Base-by-base conservation (phyloP, 2,329 filamentous ascomycete species). In the Trichoderma atroviride region DNA sequence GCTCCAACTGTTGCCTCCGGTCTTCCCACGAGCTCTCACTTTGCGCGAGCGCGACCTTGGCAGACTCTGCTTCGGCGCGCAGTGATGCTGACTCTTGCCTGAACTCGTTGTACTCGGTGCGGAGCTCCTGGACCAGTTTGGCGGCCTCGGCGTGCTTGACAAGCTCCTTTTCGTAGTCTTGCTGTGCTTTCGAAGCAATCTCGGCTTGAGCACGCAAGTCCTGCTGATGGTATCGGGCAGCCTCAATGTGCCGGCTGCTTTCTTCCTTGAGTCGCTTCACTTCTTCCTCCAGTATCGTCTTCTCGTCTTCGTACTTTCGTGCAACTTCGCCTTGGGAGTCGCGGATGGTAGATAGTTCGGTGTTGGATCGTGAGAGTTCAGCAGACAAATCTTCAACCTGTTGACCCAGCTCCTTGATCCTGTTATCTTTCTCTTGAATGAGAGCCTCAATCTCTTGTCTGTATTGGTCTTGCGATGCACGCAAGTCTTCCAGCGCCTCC, bases 61-160 rank as follows among this genome's bases (percentile, higher is more conserved):
- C 92, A 5, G 93, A 94, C 75, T 98, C 94, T 0, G 93, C 92
- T 77, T 97, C 92, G 0, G 92, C 89, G 76, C 88, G 91, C 75
- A 92, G 85, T 29, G 90, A 87, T 16, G 92, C 90, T 3, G 93
- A 85, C 70, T 96, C 88, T 0, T 92, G 91, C 81, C 93, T 94
- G 71, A 98, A 81, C 74, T 92, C 85, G 75, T 97, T 96, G 79
- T 92, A 88, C 73, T 98, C 93, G 4, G 85, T 84, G 63, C 96
- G 92, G 60, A 97, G 84, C 65, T 86, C 86, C 74, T 97, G 93
- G 16, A 97, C 85, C 43, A 89, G 88, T 80, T 94, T 94, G 14
- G 95, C 93, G n/a, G 95, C 96, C 73, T 97, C 93, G 1, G 94
- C 95, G 80, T 99, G 96, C 82, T 96, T 97, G 75, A 97, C 88